Base-by-base conservation (phyloP, 2,329 filamentous ascomycete species). In the Pseudogymnoascus destructans region DNA sequence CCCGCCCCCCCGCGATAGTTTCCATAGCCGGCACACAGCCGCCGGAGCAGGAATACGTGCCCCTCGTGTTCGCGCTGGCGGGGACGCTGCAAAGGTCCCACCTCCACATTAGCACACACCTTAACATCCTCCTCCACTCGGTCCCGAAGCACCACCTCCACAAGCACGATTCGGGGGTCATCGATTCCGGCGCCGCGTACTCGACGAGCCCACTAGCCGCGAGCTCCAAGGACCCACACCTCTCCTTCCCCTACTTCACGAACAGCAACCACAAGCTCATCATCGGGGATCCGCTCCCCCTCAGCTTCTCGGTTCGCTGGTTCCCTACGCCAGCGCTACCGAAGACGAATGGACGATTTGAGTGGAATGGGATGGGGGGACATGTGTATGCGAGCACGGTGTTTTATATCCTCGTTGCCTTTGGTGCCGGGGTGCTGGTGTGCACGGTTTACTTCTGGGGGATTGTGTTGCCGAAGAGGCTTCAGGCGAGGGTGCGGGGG, bases 71-170 rank as follows among this genome's bases (percentile, higher is more conserved):
- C 63, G 91, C 91, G 2, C 75, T 98, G 15, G 86, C 91, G 10
- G 93, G 93, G 1, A 95, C 89, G 0, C 77, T 97, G 17, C 91
- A 98, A 73, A 76, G 85, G 56, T 89, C 84, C 70, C 93, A 96
- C 71, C 77, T 98, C 66, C 93, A 97, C 73, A 82, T 98, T 64
- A 87, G 86, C 68, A 92, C 90, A 5, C 84, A 89, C 67, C 79
- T 97, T 70, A 97, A 97, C 70, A 84, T 97, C 61, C 77, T 97
- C 58, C 78, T 96, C 64, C 93, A 92, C 62, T 75, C 72, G 60
- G 66, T 69, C 38, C 80, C 80, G 3, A 83, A 82, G 66, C 79
- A 82, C 64, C 81, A 84, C 66, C 71, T 77, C 40, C 79, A 79
- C 42, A 84, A 74, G 64, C 85, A 76, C 73, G 82, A 79, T 72